These are phyloP conservation scores for Hypsizygus marmoreus DNA, from an alignment of 768 basidiomycete species.

Conservation along the genomic window DNA sequence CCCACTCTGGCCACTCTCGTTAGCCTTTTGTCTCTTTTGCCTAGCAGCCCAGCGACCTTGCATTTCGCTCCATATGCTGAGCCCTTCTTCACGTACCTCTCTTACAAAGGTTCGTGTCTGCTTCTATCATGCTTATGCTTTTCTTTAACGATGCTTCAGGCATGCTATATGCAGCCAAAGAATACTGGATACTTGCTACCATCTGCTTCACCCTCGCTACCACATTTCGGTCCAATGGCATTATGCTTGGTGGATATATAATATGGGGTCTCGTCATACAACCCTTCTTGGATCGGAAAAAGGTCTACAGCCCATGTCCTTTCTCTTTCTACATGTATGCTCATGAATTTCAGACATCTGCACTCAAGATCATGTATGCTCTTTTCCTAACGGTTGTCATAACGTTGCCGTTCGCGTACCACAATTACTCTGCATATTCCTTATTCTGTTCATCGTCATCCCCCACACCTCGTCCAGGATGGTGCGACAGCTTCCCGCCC, in stretches of 20 bases:
- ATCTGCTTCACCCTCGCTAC: slow-evolving; percentile 65
- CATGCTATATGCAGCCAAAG: slow-evolving; percentile 56
- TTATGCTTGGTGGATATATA: slow-evolving; percentile 76
- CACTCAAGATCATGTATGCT: slow-evolving; percentile 34
- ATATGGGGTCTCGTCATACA: slow-evolving; percentile 68
- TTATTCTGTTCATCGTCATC: slow-evolving; percentile 59
- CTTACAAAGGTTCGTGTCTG: slow-evolving; percentile 61
- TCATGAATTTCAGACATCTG: slow-evolving; percentile 32
- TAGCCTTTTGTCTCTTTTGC: slow-evolving; percentile 69
- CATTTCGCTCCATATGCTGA: slow-evolving; percentile 78
- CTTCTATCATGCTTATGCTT: slow-evolving; percentile 1
- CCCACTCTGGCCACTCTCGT: slow-evolving; percentile 62
- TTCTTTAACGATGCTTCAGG: slow-evolving; percentile 34
- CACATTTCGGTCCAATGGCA: slow-evolving; percentile 75
- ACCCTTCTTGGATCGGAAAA: slow-evolving; percentile 45
- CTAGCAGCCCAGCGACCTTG: slow-evolving; percentile 78
- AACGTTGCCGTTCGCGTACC: slow-evolving; percentile 66
- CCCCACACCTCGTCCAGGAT: slow-evolving; percentile 36
- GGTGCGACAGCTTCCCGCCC: slow-evolving; percentile 68
- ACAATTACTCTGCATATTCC: slow-evolving; percentile 68
- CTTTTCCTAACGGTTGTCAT: slow-evolving; percentile 46
- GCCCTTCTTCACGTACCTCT: slow-evolving; percentile 81
- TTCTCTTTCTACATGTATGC: slow-evolving; percentile 4
- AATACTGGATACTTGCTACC: slow-evolving; percentile 57
- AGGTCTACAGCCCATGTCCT: slow-evolving; percentile 26